phyloP scores from a whole-genome alignment of 306 rosid species.

The Clitoria ternatea region DNA sequence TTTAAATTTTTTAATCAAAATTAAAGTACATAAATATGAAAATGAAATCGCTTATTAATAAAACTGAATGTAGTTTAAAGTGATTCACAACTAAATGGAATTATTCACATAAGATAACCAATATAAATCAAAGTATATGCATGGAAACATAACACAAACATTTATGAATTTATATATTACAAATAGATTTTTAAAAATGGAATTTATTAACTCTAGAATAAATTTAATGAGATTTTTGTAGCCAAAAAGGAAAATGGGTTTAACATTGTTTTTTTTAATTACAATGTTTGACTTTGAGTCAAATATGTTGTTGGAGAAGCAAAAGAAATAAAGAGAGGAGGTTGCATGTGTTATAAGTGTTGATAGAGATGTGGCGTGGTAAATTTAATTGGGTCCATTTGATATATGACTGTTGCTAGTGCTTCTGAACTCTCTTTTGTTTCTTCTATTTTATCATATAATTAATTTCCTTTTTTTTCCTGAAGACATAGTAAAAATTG shows the following conservation, averaged over 20 bases:
- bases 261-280: not conserved
- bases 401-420: not conserved
- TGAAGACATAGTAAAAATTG: too few species aligned
- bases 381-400: not conserved
- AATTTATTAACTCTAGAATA: not conserved
- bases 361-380: not conserved
- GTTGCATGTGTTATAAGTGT: constrained; percentile 5
- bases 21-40: too few species aligned
- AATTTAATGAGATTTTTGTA: not conserved
- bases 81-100: too few species aligned
- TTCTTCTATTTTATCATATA: not conserved
- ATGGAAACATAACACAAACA: too few species aligned
- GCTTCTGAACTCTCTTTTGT: not conserved
- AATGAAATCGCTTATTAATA: too few species aligned
- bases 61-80: too few species aligned
- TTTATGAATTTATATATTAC: too few species aligned
- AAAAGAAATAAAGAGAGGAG: not conserved
- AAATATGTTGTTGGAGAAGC: not conserved
- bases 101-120: too few species aligned
- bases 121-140: too few species aligned
- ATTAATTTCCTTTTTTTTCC: too few species aligned
- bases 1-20: too few species aligned
- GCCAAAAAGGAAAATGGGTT: not conserved
- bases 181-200: too few species aligned
- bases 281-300: not conserved